Evolutionary conservation across 768 basidiomycete species (phyloP).

Genomic region (Mycena haematopus): DNA sequence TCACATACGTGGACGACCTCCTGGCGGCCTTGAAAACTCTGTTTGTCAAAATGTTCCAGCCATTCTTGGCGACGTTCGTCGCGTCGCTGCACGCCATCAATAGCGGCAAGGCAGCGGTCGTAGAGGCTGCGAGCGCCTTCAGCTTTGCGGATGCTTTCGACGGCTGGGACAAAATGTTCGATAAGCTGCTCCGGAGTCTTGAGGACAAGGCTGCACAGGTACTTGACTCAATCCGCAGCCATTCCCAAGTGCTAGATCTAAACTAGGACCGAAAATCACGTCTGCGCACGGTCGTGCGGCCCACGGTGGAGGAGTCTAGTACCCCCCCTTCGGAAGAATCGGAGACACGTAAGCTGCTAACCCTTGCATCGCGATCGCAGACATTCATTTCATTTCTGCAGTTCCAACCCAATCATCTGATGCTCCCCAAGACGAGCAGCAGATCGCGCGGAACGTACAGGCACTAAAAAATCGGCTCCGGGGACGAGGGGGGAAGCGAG

Average conservation of each 20-base stretch:
- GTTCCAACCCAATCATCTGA: conserved; percentile 58
- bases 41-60: conserved; percentile 87
- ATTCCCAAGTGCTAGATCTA: not conserved
- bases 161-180: conserved; percentile 84
- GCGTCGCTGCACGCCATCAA: conserved; percentile 77
- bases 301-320: conserved; percentile 43
- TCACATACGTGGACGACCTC: conserved; percentile 93
- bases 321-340: conserved; percentile 68
- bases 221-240: not conserved
- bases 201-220: conserved; percentile 81
- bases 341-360: conserved; percentile 54
- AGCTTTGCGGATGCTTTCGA: conserved; percentile 75
- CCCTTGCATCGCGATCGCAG: not conserved
- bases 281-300: conserved; percentile 49
- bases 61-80: conserved; percentile 83
- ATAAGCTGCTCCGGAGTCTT: conserved; percentile 72
- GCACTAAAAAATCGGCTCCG: conserved; percentile 87
- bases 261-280: conserved; percentile 77
- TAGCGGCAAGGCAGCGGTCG: conserved; percentile 48
- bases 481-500: conserved; percentile 69
- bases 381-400: conserved; percentile 30
- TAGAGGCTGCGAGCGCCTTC: conserved; percentile 54
- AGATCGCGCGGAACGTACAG: conserved; percentile 91
- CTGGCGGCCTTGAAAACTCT: conserved; percentile 79
- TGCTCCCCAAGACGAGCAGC: conserved; percentile 76